These are phyloP conservation scores for Colletotrichum sp. DNA, from an alignment of 2,329 filamentous ascomycete species.

Conservation along the genomic window DNA sequence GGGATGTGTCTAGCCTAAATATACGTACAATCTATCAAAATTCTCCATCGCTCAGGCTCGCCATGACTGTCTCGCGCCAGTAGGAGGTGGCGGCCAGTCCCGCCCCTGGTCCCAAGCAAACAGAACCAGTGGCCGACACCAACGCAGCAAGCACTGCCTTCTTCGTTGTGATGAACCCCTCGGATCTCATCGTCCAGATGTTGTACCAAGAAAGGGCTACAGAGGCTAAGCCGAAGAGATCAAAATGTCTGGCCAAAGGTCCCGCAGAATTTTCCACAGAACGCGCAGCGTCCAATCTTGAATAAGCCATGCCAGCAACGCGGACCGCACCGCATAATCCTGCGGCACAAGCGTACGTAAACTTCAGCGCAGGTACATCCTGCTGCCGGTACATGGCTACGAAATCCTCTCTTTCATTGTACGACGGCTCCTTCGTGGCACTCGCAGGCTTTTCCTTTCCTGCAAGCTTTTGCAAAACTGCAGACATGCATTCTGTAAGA, in stretches of 20 bases:
- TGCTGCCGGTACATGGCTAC: neutral
- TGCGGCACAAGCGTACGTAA: neutral
- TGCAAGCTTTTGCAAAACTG: neutral
- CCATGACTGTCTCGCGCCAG: neutral
- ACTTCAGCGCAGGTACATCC: neutral
- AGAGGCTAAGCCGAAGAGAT: neutral
- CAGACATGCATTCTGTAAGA: neutral
- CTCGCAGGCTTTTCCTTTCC: neutral
- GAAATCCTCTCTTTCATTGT: neutral
- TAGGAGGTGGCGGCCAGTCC: neutral
- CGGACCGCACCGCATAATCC: neutral
- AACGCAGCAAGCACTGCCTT: neutral
- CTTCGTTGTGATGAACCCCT: neutral
- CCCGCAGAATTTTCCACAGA: neutral
- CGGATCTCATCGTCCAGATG: neutral
- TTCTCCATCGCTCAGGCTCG: neutral
- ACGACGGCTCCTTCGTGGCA: neutral
- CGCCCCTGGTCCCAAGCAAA: neutral
- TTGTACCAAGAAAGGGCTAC: neutral
- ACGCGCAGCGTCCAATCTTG: neutral
- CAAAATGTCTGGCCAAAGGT: constrained; percentile 16
- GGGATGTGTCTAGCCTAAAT: neutral
- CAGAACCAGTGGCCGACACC: neutral
- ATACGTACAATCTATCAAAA: neutral
- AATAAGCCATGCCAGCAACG: neutral